phyloP scores from a whole-genome alignment of 2,329 filamentous ascomycete species.

The Mycosphaerella sp. region DNA sequence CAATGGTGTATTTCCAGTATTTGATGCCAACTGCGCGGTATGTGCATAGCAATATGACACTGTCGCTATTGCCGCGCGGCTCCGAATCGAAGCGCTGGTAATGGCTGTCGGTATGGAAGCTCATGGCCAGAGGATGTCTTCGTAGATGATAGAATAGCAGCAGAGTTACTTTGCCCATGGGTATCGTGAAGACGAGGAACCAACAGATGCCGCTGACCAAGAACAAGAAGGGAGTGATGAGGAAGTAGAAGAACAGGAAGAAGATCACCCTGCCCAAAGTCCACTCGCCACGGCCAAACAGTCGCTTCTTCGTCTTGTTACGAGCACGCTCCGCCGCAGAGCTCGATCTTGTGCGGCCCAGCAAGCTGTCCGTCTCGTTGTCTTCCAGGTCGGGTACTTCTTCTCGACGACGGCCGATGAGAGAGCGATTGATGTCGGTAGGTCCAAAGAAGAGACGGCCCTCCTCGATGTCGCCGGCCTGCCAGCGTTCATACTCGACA shows the following conservation, averaged over 20 bases:
- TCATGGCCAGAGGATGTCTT: slow-evolving; percentile 83
- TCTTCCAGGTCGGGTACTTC: slow-evolving; percentile 70
- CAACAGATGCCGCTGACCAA: slow-evolving; percentile 84
- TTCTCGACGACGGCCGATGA: slow-evolving; percentile 77
- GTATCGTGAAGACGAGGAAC: slow-evolving; percentile 96
- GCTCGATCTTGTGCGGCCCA: slow-evolving; percentile 51
- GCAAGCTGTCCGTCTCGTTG: slow-evolving; percentile 81
- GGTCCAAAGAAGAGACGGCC: slow-evolving; percentile 95
- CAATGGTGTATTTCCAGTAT: slow-evolving; percentile 99
- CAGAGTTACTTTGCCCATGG: slow-evolving; percentile 93
- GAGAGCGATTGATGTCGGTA: slow-evolving; percentile 58
- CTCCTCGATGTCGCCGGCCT: slow-evolving; percentile 93
- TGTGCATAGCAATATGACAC: slow-evolving; percentile 85
- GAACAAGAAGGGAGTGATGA: slow-evolving; percentile 80
- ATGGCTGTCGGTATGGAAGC: slow-evolving; percentile 80
- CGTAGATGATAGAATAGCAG: slow-evolving; percentile 86
- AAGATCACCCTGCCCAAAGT: slow-evolving; percentile 90
- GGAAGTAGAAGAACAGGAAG: slow-evolving; percentile 90
- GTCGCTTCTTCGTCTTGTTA: slow-evolving; percentile 60
- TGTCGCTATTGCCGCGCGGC: slow-evolving; percentile 43
- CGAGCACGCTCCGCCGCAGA: slow-evolving; percentile 22
- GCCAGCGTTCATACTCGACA: slow-evolving; percentile 98
- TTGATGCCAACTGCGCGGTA: slow-evolving; percentile 90
- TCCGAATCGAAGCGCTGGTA: slow-evolving; percentile 61
- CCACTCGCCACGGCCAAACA: slow-evolving; percentile 96